Conservation (phyloP, 2,329 filamentous ascomycete genomes). For the Fusarium albidum region DNA sequence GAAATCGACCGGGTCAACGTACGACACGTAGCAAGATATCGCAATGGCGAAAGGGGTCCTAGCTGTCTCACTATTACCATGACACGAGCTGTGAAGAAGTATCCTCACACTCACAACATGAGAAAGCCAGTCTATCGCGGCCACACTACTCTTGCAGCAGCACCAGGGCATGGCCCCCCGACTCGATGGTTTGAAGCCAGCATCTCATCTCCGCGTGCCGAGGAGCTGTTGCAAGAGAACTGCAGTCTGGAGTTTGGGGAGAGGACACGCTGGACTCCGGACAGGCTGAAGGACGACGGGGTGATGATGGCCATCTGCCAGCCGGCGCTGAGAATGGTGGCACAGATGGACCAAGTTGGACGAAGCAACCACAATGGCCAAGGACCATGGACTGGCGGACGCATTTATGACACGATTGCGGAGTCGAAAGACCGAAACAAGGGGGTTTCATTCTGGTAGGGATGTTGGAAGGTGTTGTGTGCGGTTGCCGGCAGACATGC, state of each 20-base stretch:
- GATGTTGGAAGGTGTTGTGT: not conserved
- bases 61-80: slow-evolving; percentile 38
- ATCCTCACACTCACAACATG: not conserved
- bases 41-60: not conserved
- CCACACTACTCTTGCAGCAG: slow-evolving; percentile 10
- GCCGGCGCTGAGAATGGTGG: slow-evolving; percentile 42
- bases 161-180: slow-evolving; percentile 13
- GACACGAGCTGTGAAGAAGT: slow-evolving; percentile 28
- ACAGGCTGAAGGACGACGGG: slow-evolving; percentile 32
- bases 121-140: slow-evolving; percentile 10
- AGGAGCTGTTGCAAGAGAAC: slow-evolving; percentile 39
- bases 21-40: slow-evolving; percentile 37
- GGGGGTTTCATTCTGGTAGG: slow-evolving; percentile 32
- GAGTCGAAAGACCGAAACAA: slow-evolving; percentile 8
- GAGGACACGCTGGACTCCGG: slow-evolving; percentile 35
- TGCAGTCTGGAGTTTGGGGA: slow-evolving; percentile 38
- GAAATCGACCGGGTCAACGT: slow-evolving; percentile 29
- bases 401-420: slow-evolving; percentile 9
- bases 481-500: not conserved
- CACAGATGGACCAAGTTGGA: slow-evolving; percentile 44
- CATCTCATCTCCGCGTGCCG: slow-evolving; percentile 34
- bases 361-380: slow-evolving; percentile 39
- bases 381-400: slow-evolving; percentile 10
- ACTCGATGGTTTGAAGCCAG: slow-evolving; percentile 42
- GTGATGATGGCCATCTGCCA: slow-evolving; percentile 39